These are phyloP conservation scores for Leucocoprinus sp. DNA, from an alignment of 768 basidiomycete genomes.

Conservation along the genomic window DNA sequence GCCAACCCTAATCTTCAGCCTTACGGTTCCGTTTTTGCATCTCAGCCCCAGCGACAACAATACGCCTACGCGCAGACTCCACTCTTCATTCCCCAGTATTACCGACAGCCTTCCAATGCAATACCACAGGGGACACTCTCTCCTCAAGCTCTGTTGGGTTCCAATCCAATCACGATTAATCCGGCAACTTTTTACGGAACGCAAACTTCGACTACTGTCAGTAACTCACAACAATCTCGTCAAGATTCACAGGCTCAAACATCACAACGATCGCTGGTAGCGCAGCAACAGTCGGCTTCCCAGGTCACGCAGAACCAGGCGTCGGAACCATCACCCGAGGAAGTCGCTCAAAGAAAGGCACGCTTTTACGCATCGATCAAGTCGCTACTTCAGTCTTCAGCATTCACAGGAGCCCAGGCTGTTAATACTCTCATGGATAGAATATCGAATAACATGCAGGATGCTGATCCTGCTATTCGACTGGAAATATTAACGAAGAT, in stretches of 20 bases:
- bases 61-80: constrained; percentile 14
- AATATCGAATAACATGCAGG: constrained; percentile 50
- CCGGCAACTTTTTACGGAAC: constrained; percentile 26
- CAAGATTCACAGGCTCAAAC: constrained; percentile 11
- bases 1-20: constrained; percentile 23
- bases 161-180: constrained; percentile 30
- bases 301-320: constrained; percentile 16
- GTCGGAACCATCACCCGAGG: constrained; percentile 24
- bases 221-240: constrained; percentile 15
- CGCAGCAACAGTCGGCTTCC: constrained; percentile 12
- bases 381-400: constrained; percentile 46
- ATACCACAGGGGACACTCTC: constrained; percentile 57
- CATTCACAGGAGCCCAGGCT: constrained; percentile 63
- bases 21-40: constrained; percentile 10
- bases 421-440: constrained; percentile 52
- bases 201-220: constrained; percentile 13
- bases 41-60: constrained; percentile 19
- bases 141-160: constrained; percentile 45
- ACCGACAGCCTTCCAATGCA: constrained; percentile 25
- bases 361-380: constrained; percentile 44
- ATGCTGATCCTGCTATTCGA: constrained; percentile 58
- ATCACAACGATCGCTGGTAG: constrained; percentile 11
- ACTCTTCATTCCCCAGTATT: constrained; percentile 18
- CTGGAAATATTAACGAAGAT: constrained; percentile 75
- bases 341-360: constrained; percentile 46